Percentiles rank a stretch among this genome's conserved stretches.
These are phyloP conservation scores for Boletus smithii DNA, from an alignment of 1,284 basidiomycete genomes.

Conservation along the genomic window DNA sequence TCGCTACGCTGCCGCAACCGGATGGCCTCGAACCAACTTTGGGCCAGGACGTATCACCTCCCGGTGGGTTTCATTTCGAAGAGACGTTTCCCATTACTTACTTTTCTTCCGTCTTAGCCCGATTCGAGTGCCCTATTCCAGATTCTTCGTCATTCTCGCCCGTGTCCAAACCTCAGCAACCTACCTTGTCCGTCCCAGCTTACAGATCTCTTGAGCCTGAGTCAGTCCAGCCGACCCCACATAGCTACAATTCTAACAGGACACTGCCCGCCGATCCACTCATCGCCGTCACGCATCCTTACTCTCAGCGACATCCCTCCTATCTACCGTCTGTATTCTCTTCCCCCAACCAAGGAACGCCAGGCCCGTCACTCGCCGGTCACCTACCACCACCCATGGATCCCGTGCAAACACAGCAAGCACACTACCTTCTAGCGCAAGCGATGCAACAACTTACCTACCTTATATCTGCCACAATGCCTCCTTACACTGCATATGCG, in stretches of 20 bases:
- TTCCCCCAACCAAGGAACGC: constrained; percentile 9
- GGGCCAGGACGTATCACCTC: constrained; percentile 4
- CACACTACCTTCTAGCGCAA: constrained; percentile 31
- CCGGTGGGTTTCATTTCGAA: constrained; percentile 13
- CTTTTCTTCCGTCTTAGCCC: constrained; percentile 7
- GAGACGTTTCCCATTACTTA: constrained; percentile 9
- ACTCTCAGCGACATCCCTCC: constrained; percentile 20
- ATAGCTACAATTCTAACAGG: constrained; percentile 1
- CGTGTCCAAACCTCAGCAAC: constrained; percentile 9
- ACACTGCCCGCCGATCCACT: constrained; percentile 3
- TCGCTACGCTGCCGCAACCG: neutral
- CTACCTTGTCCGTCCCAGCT: constrained; percentile 3
- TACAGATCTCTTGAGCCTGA: constrained; percentile 12
- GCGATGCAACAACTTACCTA: constrained; percentile 35
- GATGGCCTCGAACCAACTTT: constrained; percentile 1
- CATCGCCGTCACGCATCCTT: constrained; percentile 1
- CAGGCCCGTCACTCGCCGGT: constrained; percentile 8
- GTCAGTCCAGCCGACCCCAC: neutral
- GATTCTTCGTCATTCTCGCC: constrained; percentile 11
- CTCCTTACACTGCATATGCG: constrained; percentile 22
- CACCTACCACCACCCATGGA: constrained; percentile 24
- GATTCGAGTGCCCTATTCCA: constrained; percentile 3
- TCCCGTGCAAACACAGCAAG: constrained; percentile 30
- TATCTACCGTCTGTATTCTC: constrained; percentile 16
- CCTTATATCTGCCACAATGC: constrained; percentile 30